Percentiles rank a stretch among this genome's conserved stretches.
Conservation (phyloP, 1,139 yeast genomes). For the Sugiyamaella japonica region DNA sequence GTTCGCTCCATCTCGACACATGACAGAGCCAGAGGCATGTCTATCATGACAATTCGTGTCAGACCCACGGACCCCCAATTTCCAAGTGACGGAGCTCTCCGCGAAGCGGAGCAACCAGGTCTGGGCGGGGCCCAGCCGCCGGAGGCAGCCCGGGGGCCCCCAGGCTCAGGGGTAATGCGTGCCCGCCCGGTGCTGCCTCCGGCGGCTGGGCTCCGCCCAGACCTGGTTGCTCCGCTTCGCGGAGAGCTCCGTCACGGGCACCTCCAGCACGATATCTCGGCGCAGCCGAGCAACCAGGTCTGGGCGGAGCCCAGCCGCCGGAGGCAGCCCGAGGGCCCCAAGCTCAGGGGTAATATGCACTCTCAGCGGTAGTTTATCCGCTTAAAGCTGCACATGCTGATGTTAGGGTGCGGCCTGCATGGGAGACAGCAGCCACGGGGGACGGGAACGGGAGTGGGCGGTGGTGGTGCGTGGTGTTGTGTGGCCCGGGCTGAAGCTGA, state of each 20-base stretch:
- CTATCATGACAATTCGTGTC: no score
- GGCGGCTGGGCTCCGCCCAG: no score
- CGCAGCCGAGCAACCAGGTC: constrained; percentile 1
- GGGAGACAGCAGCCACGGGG: background rate
- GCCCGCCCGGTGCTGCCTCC: no score
- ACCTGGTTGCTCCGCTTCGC: background rate
- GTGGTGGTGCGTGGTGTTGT: background rate
- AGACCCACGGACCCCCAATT: no score
- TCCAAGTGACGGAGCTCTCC: no score
- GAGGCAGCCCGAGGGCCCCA: background rate
- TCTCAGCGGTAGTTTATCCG: constrained; percentile 11
- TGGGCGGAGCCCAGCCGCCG: constrained; percentile 8
- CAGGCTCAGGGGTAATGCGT: no score
- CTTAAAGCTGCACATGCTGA: background rate
- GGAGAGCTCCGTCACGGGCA: no score
- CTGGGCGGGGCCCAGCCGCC: no score
- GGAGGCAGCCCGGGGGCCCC: no score
- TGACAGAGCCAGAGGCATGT: no score
- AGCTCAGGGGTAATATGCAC: constrained; percentile 4
- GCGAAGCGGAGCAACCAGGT: no score
- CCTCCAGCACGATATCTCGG: background rate
- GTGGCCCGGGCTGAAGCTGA: background rate
- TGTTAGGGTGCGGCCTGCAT: constrained; percentile 6
- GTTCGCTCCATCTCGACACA: no score
- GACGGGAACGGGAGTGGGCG: background rate